Base-by-base conservation (phyloP, 2,329 filamentous ascomycete species). In the Metarhizium album region DNA sequence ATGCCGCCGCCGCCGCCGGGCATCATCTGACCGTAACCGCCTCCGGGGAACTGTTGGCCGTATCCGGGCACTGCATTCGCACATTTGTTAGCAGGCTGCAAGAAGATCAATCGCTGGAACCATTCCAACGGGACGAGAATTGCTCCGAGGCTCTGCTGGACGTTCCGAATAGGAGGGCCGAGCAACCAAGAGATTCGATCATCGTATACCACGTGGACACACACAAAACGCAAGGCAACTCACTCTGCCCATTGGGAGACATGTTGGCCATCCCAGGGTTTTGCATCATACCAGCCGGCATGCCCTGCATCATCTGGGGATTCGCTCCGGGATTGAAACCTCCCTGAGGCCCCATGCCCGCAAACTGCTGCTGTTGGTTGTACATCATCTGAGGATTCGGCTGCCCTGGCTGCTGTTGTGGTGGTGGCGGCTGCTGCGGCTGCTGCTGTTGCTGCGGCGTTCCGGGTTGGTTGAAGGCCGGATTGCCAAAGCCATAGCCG, bases 251-350 rank as follows among this genome's bases (percentile, higher is more conserved):
- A 70, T 80, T 81, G 56, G 74, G 67, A 57, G 70, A 69, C 75
- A 81, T 80, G 63, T 77, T 76, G 56, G 72, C 73, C 76, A 81
- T 79, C 62, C 68, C 74, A 58, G 76, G 66, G 63, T 74, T 80
- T 67, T 78, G 79, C 79, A 83, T 82, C 78, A 83, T 82, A 61
- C 73, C 77, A 66, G 70, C 73, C 67, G 74, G 72, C 40, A 73
- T 74, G 56, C 69, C 72, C 47, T 70, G 67, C 71, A 79, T 79
- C 75, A 81, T 78, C 65, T 76, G 68, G 49, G 72, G 68, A 57
- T 75, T 78, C 48, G 73, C 72, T 56, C 70, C 73, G 46, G 71
- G 72, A 47, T 70, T 70, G 58, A 78, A 80, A 55, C 64, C 67
- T 53, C 67, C 69, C 61, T 79, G 76, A 51, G 70, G 67, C 49